Evolutionary conservation across 148 eudicot species (phyloP).

Genomic region (Nepenthes mirabilis): DNA sequence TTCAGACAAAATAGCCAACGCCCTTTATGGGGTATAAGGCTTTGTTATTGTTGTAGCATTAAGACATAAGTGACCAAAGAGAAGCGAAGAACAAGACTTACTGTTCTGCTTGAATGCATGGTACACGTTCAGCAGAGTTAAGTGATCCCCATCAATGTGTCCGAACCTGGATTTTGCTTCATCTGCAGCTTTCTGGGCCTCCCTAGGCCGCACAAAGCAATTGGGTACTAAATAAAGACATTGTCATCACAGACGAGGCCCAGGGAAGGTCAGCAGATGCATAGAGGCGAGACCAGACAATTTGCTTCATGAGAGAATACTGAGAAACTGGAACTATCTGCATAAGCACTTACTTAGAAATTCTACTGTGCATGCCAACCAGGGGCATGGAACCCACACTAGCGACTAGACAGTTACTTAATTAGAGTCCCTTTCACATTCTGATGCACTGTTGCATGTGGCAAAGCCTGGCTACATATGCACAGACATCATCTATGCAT

Average conservation of each 20-base stretch:
- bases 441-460: too few relatives aligned
- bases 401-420: conserved; percentile 47
- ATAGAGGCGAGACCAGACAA: conserved; percentile 95
- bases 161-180: conserved; percentile 80
- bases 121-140: conserved; percentile 86
- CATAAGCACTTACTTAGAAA: conserved; percentile 94
- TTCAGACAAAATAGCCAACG: too few relatives aligned
- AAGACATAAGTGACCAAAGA: not conserved
- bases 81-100: conserved; percentile 23
- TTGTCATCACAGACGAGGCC: conserved; percentile 98
- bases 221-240: conserved; percentile 99
- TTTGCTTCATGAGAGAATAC: conserved; percentile 98
- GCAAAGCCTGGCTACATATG: too few relatives aligned
- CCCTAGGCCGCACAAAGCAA: conserved; percentile 99
- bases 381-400: conserved; percentile 70
- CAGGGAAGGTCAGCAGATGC: conserved; percentile 99
- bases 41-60: too few relatives aligned
- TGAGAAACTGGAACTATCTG: conserved; percentile 94
- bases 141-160: conserved; percentile 95
- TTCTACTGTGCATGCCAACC: conserved; percentile 78
- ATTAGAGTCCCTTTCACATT: too few relatives aligned
- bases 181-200: conserved; percentile 99
- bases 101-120: conserved; percentile 95
- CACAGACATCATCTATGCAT: conserved; percentile 6
- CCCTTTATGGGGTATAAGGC: too few relatives aligned